Conservation (phyloP, 2,329 filamentous ascomycete genomes). For the Trichoderma sp. region DNA sequence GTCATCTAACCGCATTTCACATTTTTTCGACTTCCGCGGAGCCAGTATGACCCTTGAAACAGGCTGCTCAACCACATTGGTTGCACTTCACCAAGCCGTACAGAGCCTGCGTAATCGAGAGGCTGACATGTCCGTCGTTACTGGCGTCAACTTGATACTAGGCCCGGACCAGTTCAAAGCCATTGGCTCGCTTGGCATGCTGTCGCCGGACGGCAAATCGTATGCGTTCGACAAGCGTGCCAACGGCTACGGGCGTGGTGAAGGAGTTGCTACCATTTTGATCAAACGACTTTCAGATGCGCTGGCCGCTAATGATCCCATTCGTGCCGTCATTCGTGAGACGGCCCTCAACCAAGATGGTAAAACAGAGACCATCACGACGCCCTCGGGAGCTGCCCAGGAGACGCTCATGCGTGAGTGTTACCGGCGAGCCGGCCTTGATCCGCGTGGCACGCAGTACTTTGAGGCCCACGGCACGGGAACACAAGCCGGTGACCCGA, state of each 20-base stretch:
- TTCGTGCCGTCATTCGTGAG: constrained; percentile 2
- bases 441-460: not conserved
- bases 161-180: not conserved
- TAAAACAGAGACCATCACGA: constrained; percentile 3
- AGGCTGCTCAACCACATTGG: constrained; percentile 6
- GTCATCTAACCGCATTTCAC: constrained; percentile 12
- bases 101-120: constrained; percentile 7
- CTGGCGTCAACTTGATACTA: constrained; percentile 24
- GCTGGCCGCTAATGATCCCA: constrained; percentile 2
- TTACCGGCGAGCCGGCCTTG: not conserved
- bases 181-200: not conserved
- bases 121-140: not conserved
- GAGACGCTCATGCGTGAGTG: not conserved
- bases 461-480: constrained; percentile 30
- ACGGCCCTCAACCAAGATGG: constrained; percentile 14
- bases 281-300: constrained; percentile 6
- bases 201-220: not conserved
- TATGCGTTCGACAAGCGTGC: constrained; percentile 4
- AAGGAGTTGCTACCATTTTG: constrained; percentile 1
- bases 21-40: constrained; percentile 16
- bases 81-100: not conserved
- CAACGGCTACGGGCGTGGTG: constrained; percentile 15
- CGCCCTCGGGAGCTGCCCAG: constrained; percentile 4
- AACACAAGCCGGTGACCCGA: constrained; percentile 36
- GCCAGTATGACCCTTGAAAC: constrained; percentile 14